Base-by-base conservation (phyloP, 2,329 filamentous ascomycete species). In the Ophiocordyceps camponoti-floridani region DNA sequence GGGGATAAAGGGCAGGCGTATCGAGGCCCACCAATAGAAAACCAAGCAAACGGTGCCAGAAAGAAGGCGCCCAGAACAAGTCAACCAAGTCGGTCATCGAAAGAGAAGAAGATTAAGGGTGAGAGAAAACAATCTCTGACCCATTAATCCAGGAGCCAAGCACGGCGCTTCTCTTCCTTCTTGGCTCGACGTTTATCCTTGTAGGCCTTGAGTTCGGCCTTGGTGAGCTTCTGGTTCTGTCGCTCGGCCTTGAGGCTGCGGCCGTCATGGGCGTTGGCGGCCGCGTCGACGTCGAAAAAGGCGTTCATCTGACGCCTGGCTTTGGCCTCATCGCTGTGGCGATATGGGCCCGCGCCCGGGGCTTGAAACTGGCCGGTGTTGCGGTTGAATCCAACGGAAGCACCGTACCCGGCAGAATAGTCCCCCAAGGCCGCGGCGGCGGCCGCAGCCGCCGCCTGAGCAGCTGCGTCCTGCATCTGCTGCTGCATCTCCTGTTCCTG, bases 271-370 rank as follows among this genome's bases (percentile, higher is more conserved):
- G 77, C 76, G 57, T 94, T 95, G 4, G 88, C 89, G 3, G 87
- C 88, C 4, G 87, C 84, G 60, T 96, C 88, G 40, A 95, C 88
- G 58, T 98, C 89, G 60, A 96, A 98, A 64, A 82, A 96, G 38
- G 26, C 84, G 57, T 84, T 84, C 82, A 96, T 83, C 65, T 96
- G 91, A 41, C 91, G 73, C 44, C 70, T 72, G 48, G 82, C 82
- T 69, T 94, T 95, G 57, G 85, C 83, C 57, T 93, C 86, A 56
- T 94, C 87, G 52, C 78, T 82, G 66, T 88, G 82, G 44, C 79
- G 75, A 44, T 91, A 85, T 2, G 84, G 77, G 3, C 73, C 79
- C 50, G 79, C 67, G 11, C 76, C 73, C 3, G 67, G 67, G 16
- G 70, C 65, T 63, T 95, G 88, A 66, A 84, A 94, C 51, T 79